Conservation (phyloP, 768 basidiomycete genomes). For the Termitomyces sp. region DNA sequence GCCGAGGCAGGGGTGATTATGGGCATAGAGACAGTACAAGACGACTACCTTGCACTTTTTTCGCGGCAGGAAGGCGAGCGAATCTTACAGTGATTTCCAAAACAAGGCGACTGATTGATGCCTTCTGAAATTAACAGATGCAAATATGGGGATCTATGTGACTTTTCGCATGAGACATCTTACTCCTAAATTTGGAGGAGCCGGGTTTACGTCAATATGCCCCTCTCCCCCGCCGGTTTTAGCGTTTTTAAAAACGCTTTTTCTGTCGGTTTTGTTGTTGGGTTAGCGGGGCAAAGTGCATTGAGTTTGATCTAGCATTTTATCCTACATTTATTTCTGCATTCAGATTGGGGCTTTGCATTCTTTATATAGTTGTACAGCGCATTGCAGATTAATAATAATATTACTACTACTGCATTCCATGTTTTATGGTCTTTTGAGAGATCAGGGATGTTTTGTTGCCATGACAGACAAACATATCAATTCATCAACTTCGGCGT, state of each 20-base stretch:
- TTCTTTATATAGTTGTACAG: not conserved
- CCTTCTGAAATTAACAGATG: conserved; percentile 64
- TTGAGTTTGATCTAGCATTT: conserved; percentile 8
- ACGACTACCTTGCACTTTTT: conserved; percentile 82
- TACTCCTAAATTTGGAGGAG: conserved; percentile 18
- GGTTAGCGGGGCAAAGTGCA: not conserved
- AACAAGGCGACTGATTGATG: conserved; percentile 33
- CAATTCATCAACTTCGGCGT: no score
- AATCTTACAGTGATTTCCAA: conserved; percentile 28
- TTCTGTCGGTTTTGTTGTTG: no score
- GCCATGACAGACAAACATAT: no score
- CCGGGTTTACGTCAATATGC: conserved; percentile 1
- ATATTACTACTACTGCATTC: not conserved
- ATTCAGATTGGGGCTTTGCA: conserved; percentile 1
- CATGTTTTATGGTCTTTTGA: no score
- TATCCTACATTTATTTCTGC: conserved; percentile 9
- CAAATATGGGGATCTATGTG: conserved; percentile 85
- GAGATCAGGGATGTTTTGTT: no score
- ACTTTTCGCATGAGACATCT: conserved; percentile 62
- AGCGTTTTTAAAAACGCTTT: no score
- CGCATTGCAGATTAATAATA: conserved; percentile 2
- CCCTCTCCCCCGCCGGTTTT: no score
- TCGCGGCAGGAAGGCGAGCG: conserved; percentile 89
- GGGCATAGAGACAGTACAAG: conserved; percentile 77
- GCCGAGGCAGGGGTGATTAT: conserved; percentile 34